Conservation (phyloP, 148 eudicot species). For the Camellia japonica region DNA sequence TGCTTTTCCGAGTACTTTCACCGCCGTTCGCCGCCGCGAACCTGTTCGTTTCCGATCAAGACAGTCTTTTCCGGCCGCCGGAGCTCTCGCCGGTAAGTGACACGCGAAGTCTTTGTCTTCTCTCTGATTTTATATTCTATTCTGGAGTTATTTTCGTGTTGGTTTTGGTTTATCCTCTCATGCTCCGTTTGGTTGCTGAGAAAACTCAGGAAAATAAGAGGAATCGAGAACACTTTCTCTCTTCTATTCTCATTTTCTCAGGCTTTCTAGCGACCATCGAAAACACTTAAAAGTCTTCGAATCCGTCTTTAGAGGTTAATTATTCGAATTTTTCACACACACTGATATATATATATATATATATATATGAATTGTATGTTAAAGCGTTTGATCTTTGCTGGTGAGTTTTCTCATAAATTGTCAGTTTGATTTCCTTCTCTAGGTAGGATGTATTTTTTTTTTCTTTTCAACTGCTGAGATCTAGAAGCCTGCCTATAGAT, state of each 20-base stretch:
- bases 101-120: background rate
- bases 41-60: background rate
- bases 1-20: background rate
- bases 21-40: background rate
- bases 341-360: too few species aligned
- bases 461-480: background rate
- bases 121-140: background rate
- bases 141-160: background rate
- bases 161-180: background rate
- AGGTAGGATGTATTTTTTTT: background rate
- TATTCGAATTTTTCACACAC: too few species aligned
- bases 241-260: background rate
- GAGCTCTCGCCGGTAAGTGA: slow-evolving; percentile 8
- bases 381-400: background rate
- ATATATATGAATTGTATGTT: background rate
- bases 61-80: background rate
- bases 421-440: background rate
- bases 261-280: background rate
- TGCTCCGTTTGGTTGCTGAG: slow-evolving; percentile 11
- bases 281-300: background rate
- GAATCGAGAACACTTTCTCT: background rate
- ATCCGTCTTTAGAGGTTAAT: too few species aligned
- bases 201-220: background rate
- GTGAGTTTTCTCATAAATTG: background rate
- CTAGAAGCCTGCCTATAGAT: background rate